Conservation (phyloP, 1,284 basidiomycete genomes). For the Calocybe gambosa region DNA sequence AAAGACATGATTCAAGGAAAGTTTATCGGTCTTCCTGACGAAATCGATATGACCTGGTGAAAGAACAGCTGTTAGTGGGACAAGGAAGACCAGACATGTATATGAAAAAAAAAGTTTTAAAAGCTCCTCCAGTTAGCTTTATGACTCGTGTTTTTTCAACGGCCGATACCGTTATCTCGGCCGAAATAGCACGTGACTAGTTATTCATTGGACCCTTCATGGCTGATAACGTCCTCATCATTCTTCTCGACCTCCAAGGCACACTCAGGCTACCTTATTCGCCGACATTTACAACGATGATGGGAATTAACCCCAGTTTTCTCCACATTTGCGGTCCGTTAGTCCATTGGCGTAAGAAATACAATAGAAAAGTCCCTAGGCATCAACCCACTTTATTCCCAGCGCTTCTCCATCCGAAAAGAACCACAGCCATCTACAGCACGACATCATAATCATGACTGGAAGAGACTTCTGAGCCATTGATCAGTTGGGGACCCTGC, state of each 20-base stretch:
- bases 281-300: neutral
- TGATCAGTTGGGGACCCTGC: too few species aligned
- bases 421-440: too few species aligned
- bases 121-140: neutral
- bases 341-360: neutral
- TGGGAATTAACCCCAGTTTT: neutral
- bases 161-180: neutral
- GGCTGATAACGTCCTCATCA: neutral
- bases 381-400: neutral
- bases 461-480: too few species aligned
- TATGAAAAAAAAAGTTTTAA: neutral
- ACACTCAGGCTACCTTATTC: neutral
- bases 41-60: neutral
- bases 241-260: too few species aligned
- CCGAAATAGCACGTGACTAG: neutral
- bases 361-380: neutral
- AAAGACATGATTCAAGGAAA: conserved; percentile 19
- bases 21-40: neutral
- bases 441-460: too few species aligned
- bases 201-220: neutral
- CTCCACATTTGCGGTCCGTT: neutral
- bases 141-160: neutral
- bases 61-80: conserved; percentile 1
- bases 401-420: neutral
- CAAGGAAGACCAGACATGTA: conserved; percentile 1